Evolutionary conservation across 2,329 filamentous ascomycete species (phyloP), one percentile per base, ranked within the genome.

Genomic region (Arthroderma uncinatum): DNA sequence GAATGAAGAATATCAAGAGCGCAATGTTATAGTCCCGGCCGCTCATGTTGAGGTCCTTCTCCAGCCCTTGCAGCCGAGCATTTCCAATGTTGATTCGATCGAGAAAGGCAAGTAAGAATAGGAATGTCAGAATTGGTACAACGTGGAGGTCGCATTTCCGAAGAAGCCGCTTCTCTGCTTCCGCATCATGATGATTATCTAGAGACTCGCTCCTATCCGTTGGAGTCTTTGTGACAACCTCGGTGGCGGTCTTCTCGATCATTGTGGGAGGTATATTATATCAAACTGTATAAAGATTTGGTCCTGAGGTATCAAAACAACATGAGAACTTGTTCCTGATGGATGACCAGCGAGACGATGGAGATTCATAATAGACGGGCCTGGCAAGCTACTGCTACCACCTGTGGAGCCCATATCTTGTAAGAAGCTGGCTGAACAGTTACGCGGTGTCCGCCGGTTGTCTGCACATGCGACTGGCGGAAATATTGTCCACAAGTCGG

Each of bases 21-120:
- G 71, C 70, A 33, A 72, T 67, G 58, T 75, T 76, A 58, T 71
- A 78, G 54, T 72, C 68, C 54, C 70, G 70, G 16, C 66, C 67
- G 3, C 64, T 66, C 74, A 78, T 75, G 50, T 69, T 59, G 44
- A 78, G 66, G 53, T 75, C 70, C 48, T 64, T 64, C 60, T 76
- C 72, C 10, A 78, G 62, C 2, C 74, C 74, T 54, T 74, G 69
- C 12, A 77, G 67, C 3, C 74, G 69, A 1, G 75, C 76, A 64
- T 78, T 78, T 28, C 74, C 75, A 55, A 78, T 77, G 59, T 74
- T 74, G 63, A 73, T 62, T n/a, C 75, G 69, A 60, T 78, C 75
- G 7, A 78, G 64, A 56, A 77, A 77, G 2, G 73, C 69, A 37
- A 75, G 66, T 12, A 76, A 64, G 59, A 73, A 77, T 1, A 80